Evolutionary conservation across 805 yeast species (phyloP).

Genomic region (Suhomyces faveliae): DNA sequence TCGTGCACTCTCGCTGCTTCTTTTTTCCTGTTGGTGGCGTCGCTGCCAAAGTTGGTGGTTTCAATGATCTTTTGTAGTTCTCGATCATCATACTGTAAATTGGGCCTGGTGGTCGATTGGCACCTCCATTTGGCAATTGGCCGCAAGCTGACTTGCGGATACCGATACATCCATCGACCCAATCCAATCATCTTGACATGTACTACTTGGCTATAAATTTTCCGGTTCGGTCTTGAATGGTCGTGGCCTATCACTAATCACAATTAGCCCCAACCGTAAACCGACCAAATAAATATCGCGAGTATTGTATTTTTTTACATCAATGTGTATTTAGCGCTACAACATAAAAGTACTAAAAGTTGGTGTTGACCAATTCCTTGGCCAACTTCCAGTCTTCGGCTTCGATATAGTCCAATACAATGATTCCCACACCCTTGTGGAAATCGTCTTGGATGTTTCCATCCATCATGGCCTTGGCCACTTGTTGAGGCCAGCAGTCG

Average conservation of each 20-base stretch:
- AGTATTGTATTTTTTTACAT: too few relatives aligned
- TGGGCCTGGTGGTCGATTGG: constrained; percentile 2
- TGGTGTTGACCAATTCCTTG: constrained; percentile 50
- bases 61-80: constrained; percentile 34
- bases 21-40: constrained; percentile 7
- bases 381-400: constrained; percentile 58
- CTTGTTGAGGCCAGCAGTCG: constrained; percentile 71
- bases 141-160: background rate
- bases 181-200: background rate
- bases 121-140: background rate
- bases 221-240: background rate
- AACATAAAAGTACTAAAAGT: constrained; percentile 26
- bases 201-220: background rate
- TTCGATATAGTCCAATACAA: constrained; percentile 69
- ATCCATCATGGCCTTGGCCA: constrained; percentile 51
- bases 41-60: constrained; percentile 31
- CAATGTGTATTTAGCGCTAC: too few relatives aligned
- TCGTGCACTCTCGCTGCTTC: background rate
- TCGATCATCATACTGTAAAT: constrained; percentile 19
- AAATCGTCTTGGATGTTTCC: constrained; percentile 48
- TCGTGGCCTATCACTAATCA: background rate
- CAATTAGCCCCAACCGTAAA: background rate
- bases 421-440: constrained; percentile 58
- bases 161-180: background rate
- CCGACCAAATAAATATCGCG: too few relatives aligned